Conservation (phyloP, 148 eudicot species). For the Heliosperma pusillum region DNA sequence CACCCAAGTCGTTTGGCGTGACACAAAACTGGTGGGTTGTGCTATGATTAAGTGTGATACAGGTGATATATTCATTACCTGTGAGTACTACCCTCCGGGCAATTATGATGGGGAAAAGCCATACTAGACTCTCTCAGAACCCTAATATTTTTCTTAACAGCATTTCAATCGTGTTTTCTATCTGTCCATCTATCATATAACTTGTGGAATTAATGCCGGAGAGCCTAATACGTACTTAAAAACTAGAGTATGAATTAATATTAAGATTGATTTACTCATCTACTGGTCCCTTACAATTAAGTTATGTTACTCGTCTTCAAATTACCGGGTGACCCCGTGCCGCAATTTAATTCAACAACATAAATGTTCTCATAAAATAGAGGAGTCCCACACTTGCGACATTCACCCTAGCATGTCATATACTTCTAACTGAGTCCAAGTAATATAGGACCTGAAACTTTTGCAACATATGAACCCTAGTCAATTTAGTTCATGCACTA, state of each 20-base stretch:
- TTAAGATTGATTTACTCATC: too few relatives aligned
- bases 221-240: neutral
- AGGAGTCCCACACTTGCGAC: too few relatives aligned
- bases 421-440: too few relatives aligned
- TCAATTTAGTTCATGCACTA: too few relatives aligned
- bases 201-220: neutral
- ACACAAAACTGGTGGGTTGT: conserved; percentile 24
- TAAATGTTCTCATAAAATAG: too few relatives aligned
- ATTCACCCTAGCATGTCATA: too few relatives aligned
- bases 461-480: too few relatives aligned
- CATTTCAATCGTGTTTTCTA: neutral
- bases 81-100: conserved; percentile 33
- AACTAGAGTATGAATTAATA: too few relatives aligned
- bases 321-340: neutral
- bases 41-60: conserved; percentile 27
- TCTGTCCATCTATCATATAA: neutral
- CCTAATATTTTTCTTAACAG: neutral
- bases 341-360: too few relatives aligned
- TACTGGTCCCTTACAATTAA: neutral
- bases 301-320: neutral
- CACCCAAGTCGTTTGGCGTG: conserved; percentile 23
- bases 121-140: conserved; percentile 14
- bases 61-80: conserved; percentile 22
- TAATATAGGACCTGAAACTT: too few relatives aligned
- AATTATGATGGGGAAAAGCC: conserved; percentile 29